Evolutionary conservation across 306 rosid species (phyloP), one percentile per base, ranked within the genome.

Genomic region (Acacia melanoxylon): DNA sequence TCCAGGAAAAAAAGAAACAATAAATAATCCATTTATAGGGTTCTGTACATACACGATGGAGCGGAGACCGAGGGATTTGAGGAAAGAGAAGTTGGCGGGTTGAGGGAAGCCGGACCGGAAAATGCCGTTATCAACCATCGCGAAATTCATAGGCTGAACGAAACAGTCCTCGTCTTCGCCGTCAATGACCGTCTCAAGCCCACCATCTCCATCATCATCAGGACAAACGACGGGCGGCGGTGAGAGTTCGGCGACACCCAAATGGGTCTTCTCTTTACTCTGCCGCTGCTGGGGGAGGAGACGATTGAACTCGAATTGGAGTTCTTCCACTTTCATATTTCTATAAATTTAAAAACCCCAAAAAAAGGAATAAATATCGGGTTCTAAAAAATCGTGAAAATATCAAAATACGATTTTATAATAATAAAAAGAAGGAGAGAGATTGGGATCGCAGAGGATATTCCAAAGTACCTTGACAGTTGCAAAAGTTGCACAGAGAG

Each of bases 61-160:
- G 74, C 98, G 97, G 51, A 96, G 97, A 81, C 91, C 89, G 68
- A 96, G 90, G 78, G 93, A 88, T 69, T 94, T 92, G 35, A 96
- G 90, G 88, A 96, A 96, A 62, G 92, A 76, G 87, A 96, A 94
- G 95, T 96, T 94, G 77, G 90, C 85, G 12, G 93, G 89, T 56
- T 90, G 89, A 20, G 99, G 99, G 84, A 96, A 96, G 41, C 99
- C 99, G 37, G 98, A 96, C 75, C 99, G 87, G 87, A 93, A 96
- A 90, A 96, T 89, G 97, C 98, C 98, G 29, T 88, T 88, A 78
- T 96, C 99, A 49, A 96, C 99, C 88, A 91, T 83, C 35, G 99
- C 76, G 80, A 96, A 96, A 95, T 96, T 96, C 83, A 94, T 89
- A 22, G 99, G 98, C n/a, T 97, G 99, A 13, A 86, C 54, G 81